These are phyloP conservation scores for Pleurotus salmoneostramineus DNA, from an alignment of 768 basidiomycete species.

Conservation along the genomic window DNA sequence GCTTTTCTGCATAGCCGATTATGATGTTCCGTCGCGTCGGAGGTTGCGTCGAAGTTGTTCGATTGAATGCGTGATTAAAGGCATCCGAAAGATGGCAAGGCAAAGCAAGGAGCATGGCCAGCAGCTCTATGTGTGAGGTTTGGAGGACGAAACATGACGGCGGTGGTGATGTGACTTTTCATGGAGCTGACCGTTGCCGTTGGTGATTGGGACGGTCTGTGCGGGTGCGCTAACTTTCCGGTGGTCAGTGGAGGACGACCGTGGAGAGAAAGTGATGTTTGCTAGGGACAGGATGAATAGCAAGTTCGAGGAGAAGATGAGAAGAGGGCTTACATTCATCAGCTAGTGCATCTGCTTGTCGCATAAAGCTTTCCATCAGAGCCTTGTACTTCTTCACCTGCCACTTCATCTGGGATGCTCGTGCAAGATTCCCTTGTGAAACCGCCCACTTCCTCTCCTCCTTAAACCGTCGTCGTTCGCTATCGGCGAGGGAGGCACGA, in stretches of 20 bases:
- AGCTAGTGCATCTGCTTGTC: slow-evolving; percentile 69
- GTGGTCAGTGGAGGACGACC: not conserved
- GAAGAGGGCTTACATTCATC: slow-evolving; percentile 48
- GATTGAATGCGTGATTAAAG: too few relatives aligned
- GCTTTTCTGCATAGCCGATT: too few relatives aligned
- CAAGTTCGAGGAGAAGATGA: not conserved
- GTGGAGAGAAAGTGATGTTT: not conserved
- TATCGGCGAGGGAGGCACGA: slow-evolving; percentile 77
- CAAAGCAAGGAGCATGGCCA: not conserved
- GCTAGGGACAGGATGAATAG: not conserved
- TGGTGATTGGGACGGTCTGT: not conserved
- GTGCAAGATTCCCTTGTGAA: slow-evolving; percentile 70
- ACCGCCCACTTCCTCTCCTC: slow-evolving; percentile 88
- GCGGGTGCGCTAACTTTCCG: not conserved
- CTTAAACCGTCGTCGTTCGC: slow-evolving; percentile 76
- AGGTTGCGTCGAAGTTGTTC: too few relatives aligned
- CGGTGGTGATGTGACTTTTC: slow-evolving; percentile 5
- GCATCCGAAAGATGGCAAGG: too few relatives aligned
- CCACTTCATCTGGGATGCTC: slow-evolving; percentile 79
- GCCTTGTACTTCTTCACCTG: slow-evolving; percentile 79
- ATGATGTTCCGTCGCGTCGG: too few relatives aligned
- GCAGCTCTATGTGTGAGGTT: slow-evolving; percentile 1
- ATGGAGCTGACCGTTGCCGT: not conserved
- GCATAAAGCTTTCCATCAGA: slow-evolving; percentile 75
- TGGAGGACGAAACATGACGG: slow-evolving; percentile 1